Base-by-base conservation (phyloP, 1,139 yeast genomes). In the Hyphopichia buzzinii region DNA sequence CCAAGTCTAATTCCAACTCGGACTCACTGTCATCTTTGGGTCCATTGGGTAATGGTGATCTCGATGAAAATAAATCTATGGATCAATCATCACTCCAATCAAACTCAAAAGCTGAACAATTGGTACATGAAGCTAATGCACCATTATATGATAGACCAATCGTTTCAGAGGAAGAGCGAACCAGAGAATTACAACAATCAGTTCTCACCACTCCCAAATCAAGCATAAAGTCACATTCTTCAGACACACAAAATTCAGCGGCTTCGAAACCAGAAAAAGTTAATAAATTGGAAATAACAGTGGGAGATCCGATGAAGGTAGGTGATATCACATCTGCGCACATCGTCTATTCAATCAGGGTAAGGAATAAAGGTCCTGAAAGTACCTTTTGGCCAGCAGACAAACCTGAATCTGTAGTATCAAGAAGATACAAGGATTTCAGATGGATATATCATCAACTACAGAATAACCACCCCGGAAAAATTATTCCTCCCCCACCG, bases 401-500 rank as follows among this genome's bases (percentile, higher is more conserved):
- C 37, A 50, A 62, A 14, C 48, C 54, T 7, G 68, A 71, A 29
- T 58, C 69, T 7, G 59, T 71, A 5, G 95, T 87, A 0, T 72
- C 85, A 4, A 71, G 96, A 52, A 73, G 96, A 44, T 88, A 88
- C 57, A 77, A 81, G 41, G 96, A 88, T 55, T 88, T 88, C 60
- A 67, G 76, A 68, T 70, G 97, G 97, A 72, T 92, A 19, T 90
- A 88, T 59, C 88, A 88, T 48, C 96, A 92, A 49, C 67, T 92
- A 24, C 88, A 86, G 52, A 77, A 78, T 46, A 87, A 84, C 49
- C 89, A 92, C 54, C 95, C 96, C 22, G 98, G 98, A 1, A 71
- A 77, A 39, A 84, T 94, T 29, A 82, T 94, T 19, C 98, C 98
- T 1, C 96, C 98, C 0, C 97, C 98, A 8, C 98, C 99, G 1